Conservation (phyloP, 805 yeast species). For the Alloascoidea africana region DNA sequence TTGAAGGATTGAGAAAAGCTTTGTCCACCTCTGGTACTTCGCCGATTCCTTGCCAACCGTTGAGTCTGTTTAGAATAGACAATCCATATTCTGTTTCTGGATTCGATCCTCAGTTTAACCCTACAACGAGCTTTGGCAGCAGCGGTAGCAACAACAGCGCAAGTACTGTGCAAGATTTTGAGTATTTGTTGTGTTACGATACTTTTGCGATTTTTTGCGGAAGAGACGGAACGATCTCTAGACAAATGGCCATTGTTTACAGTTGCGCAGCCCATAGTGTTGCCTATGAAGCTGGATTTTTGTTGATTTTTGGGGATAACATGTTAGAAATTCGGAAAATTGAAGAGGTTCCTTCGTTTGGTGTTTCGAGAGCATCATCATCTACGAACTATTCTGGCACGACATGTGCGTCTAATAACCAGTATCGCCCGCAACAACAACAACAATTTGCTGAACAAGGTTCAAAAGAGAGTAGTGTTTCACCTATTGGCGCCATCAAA, state of each 20-base stretch:
- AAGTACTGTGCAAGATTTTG: background rate
- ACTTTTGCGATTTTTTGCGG: background rate
- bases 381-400: background rate
- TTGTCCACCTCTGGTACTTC: no score
- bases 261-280: background rate
- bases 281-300: background rate
- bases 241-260: background rate
- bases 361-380: no score
- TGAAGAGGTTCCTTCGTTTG: constrained; percentile 1
- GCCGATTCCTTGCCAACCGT: no score
- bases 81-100: no score
- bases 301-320: background rate
- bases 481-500: no score
- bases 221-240: background rate
- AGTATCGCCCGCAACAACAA: constrained; percentile 7
- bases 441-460: no score
- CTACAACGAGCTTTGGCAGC: no score
- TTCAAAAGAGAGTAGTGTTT: no score
- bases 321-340: background rate
- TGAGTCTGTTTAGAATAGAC: no score
- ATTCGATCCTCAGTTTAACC: no score
- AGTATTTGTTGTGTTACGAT: background rate
- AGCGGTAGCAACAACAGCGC: no score
- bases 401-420: constrained; percentile 1
- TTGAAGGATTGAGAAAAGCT: no score